phyloP scores from a whole-genome alignment of 2,329 filamentous ascomycete genomes.

The Venturia oleaginea region DNA sequence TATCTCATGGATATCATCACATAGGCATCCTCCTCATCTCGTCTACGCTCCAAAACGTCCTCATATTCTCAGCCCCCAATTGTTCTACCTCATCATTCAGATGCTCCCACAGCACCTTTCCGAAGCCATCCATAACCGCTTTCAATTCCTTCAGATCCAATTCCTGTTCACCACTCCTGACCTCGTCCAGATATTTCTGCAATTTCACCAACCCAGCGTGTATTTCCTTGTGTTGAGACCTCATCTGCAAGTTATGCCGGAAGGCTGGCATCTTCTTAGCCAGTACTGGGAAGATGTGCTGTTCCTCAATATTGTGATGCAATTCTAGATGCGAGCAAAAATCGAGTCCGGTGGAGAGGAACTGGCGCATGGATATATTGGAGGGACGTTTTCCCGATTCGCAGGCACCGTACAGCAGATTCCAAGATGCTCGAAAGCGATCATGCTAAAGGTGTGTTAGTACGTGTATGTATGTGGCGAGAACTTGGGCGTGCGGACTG shows the following conservation, averaged over 20 bases:
- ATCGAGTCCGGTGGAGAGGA: slow-evolving; percentile 57
- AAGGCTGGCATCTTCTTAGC: slow-evolving; percentile 75
- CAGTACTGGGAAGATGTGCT: slow-evolving; percentile 68
- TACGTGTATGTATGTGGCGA: slow-evolving; percentile 18
- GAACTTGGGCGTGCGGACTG: slow-evolving; percentile 26
- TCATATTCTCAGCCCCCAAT: slow-evolving; percentile 79
- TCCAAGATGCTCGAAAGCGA: slow-evolving; percentile 69
- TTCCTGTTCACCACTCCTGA: slow-evolving; percentile 53
- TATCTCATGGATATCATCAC: background rate
- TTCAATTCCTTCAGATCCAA: slow-evolving; percentile 51
- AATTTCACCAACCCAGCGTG: slow-evolving; percentile 65
- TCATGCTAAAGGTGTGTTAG: slow-evolving; percentile 49
- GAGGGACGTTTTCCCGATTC: slow-evolving; percentile 48
- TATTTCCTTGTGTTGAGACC: slow-evolving; percentile 65
- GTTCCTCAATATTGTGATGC: slow-evolving; percentile 80
- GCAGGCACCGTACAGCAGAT: slow-evolving; percentile 58
- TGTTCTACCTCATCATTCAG: slow-evolving; percentile 75
- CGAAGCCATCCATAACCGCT: slow-evolving; percentile 67
- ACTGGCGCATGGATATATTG: slow-evolving; percentile 57
- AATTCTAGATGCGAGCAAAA: slow-evolving; percentile 62
- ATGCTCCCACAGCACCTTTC: slow-evolving; percentile 70
- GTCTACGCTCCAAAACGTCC: slow-evolving; percentile 66
- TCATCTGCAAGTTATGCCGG: slow-evolving; percentile 39
- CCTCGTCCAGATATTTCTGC: slow-evolving; percentile 55
- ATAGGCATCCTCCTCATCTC: slow-evolving; percentile 47